A percentile compares a stretch with the other conserved stretches of the same genome.
These are phyloP conservation scores for Solanum bukasovii DNA, from an alignment of 257 asterid species.

Conservation along the genomic window DNA sequence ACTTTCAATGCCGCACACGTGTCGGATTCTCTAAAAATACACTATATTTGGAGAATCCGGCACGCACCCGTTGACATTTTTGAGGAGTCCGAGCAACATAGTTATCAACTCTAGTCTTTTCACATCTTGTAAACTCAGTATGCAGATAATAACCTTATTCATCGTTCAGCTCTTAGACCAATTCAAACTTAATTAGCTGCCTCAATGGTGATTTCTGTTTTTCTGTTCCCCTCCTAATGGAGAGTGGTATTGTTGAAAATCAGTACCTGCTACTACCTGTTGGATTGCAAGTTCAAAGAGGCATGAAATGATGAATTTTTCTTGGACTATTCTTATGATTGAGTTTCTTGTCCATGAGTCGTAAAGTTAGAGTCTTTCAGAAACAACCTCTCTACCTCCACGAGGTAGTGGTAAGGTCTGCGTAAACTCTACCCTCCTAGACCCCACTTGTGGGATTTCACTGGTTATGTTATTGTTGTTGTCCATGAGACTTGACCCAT, in stretches of 20 bases:
- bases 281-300: neutral
- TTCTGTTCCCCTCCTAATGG: neutral
- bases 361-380: neutral
- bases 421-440: neutral
- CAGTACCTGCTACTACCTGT: neutral
- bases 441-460: neutral
- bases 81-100: neutral
- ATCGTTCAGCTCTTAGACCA: neutral
- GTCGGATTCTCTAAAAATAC: neutral
- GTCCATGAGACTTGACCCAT: neutral
- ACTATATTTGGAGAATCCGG: neutral
- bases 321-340: neutral
- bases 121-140: neutral
- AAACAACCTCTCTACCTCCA: neutral
- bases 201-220: neutral
- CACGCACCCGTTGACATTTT: neutral
- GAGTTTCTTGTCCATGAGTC: neutral
- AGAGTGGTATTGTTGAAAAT: neutral
- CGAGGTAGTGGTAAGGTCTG: neutral
- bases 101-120: neutral
- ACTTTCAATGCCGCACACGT: accelerated
- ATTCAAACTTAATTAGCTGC: neutral
- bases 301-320: neutral
- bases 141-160: neutral
- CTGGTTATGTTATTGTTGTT: neutral